Base-by-base conservation (phyloP, 768 basidiomycete genomes). In the Mycena pura region DNA sequence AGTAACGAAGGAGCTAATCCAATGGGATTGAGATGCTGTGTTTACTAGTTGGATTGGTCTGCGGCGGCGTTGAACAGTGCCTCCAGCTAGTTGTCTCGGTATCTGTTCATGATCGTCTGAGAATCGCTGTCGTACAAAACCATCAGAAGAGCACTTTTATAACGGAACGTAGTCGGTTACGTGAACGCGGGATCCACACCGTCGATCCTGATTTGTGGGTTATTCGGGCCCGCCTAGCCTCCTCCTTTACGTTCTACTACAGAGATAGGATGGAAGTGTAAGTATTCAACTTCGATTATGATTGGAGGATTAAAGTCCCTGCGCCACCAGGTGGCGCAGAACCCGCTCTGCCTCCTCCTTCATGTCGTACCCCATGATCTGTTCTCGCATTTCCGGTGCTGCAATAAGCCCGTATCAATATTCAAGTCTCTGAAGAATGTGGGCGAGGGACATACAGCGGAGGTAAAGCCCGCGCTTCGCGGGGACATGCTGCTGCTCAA, bases 391-490 rank as follows among this genome's bases (percentile, higher is more conserved):
- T 19, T 62, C 46, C 17, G 25, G 36, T 15, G 60, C 60, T 61
- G 19, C 11, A 9, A 17, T 9, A 9, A 17, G 34, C 10, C 34
- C 34, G 34, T 36, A 28, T 17, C 11, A 1, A 8, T 29, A 39
- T 39, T 24, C 21, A 31, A 17, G 36, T 34, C 14, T 25, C 11
- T 10, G 32, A 39, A 28, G 19, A 46, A 25, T 10, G 17, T 8
- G 9, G 10, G 24, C 14, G 43, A 27, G 24, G 13, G 17, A 49
- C 62, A 5, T 54, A 63, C 62, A 54, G 9, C 62, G 62, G 21
- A 58, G 55, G 38, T 58, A 63, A 24, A 63, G 27, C 3, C 62
- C 62, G 4, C 62, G 49, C 57, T 58, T 63, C 45, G 43, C 46
- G 31, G 49, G 45, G 14, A 54, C n/a, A 43, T 52, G 43, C 15